Base-by-base conservation (phyloP, 495 filamentous ascomycete genomes). In the Thermothielavioides terrestris region DNA sequence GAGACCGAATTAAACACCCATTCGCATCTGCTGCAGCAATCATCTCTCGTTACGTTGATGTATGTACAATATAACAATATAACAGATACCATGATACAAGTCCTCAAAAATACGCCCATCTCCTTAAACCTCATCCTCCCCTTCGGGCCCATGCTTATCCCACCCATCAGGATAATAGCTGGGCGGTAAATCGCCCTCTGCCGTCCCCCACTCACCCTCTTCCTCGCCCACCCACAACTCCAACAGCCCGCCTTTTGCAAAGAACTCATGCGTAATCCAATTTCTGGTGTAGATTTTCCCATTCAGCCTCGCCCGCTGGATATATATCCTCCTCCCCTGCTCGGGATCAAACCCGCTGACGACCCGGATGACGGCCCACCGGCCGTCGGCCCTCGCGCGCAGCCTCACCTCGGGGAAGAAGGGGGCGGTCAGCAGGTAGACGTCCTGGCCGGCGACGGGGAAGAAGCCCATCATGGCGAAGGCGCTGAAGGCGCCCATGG, bases 181-280 rank as follows among this genome's bases (percentile, higher is more conserved):
- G 11, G 85, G 84, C 46, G 85, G 85, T 46, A 85, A 54, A 66
- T 87, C 83, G 42, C 69, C 75, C n/a, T 73, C 66, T 18, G 46
- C 61, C 7, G 78, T 85, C 6, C 85, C 85, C 85, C 85, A 88
- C 53, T 76, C 77, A 6, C 77, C 79, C 63, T 88, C 85, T 32
- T 66, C 66, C n/a, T 65, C 54, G 0, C 84, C 85, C 1, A 88
- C 66, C 22, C 67, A 70, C 39, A 88, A 67, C 52, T 86, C 82
- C 41, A 89, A 64, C 51, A 79, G 70, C 34, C 79, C 76, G 1
- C 85, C 85, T 18, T 79, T 68, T 0, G 77, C 59, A 60, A 88
- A 88, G 56, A 89, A 87, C 15, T 79, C 78, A 57, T 89, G 84
- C 20, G 71, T 75, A 47, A 89, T 81, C 83, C 84, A 89, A 50